These are phyloP conservation scores for Phaeosphaeria sp. DNA, from an alignment of 2,329 filamentous ascomycete species.

Conservation along the genomic window DNA sequence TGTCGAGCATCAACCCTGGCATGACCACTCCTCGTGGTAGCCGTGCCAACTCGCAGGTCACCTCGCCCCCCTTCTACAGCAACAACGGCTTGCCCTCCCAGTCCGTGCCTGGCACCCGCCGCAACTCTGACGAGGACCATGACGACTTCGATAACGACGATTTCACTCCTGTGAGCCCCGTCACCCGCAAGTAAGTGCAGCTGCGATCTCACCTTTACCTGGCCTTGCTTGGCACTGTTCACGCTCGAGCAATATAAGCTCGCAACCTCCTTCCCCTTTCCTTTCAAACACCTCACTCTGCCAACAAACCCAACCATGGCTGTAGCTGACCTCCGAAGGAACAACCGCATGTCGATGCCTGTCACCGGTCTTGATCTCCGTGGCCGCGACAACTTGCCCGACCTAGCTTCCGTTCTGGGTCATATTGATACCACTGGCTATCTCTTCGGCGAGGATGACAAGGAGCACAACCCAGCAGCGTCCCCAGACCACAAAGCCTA, in stretches of 20 bases:
- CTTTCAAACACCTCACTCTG: not conserved
- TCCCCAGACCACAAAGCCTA: slow-evolving; percentile 73
- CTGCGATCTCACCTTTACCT: slow-evolving; percentile 11
- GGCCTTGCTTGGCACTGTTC: not conserved
- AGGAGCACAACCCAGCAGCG: slow-evolving; percentile 58
- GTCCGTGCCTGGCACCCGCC: slow-evolving; percentile 84
- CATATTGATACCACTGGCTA: slow-evolving; percentile 86
- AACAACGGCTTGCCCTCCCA: slow-evolving; percentile 76
- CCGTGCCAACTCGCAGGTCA: slow-evolving; percentile 79
- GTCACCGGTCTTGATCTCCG: slow-evolving; percentile 75
- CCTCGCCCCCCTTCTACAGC: slow-evolving; percentile 71
- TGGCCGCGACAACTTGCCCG: slow-evolving; percentile 60
- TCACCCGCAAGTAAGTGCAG: slow-evolving; percentile 45
- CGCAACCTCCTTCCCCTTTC: not conserved
- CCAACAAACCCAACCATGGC: not conserved
- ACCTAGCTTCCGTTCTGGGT: slow-evolving; percentile 66
- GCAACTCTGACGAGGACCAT: slow-evolving; percentile 87
- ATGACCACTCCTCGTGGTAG: slow-evolving; percentile 69
- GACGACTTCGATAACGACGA: slow-evolving; percentile 84
- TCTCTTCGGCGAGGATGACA: slow-evolving; percentile 76
- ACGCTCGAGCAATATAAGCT: slow-evolving; percentile 1
- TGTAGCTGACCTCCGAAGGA: slow-evolving; percentile 56
- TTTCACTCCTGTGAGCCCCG: slow-evolving; percentile 43
- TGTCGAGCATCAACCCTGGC: slow-evolving; percentile 77
- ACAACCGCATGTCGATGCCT: slow-evolving; percentile 94